Conservation (phyloP, 257 asterid species). For the Voacanga thouarsii region DNA sequence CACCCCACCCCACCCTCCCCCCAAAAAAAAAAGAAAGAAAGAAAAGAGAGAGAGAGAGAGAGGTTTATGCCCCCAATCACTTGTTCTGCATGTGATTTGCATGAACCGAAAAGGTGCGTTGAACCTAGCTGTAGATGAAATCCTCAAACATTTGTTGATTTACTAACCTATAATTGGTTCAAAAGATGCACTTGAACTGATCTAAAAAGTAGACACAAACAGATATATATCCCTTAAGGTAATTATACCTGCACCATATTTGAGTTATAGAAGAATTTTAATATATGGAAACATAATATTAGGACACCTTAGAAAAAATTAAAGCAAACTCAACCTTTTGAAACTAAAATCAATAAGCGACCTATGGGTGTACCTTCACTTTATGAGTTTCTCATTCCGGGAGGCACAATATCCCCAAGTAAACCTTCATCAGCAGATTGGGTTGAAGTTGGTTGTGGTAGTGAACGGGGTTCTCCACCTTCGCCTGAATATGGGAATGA, state of each 20-base stretch:
- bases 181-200: not conserved
- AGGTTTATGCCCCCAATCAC: not conserved
- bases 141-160: not conserved
- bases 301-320: not conserved
- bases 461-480: conserved; percentile 8
- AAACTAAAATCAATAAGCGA: not conserved
- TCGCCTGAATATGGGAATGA: conserved; percentile 19
- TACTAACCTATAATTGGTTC: not conserved
- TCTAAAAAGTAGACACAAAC: no score
- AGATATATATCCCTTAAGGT: no score
- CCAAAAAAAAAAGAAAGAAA: no score
- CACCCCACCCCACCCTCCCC: no score
- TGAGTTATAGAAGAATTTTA: not conserved
- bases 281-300: not conserved
- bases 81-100: not conserved
- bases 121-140: not conserved
- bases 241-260: not conserved
- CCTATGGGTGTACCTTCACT: conserved; percentile 19
- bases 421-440: conserved; percentile 54
- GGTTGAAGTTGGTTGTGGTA: conserved; percentile 22
- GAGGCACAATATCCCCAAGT: conserved; percentile 78
- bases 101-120: not conserved
- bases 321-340: not conserved
- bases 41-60: not conserved
- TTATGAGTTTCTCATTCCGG: conserved; percentile 45